These are phyloP conservation scores for Byssoonygena ceratinophila DNA, from an alignment of 2,329 filamentous ascomycete species.

Conservation along the genomic window DNA sequence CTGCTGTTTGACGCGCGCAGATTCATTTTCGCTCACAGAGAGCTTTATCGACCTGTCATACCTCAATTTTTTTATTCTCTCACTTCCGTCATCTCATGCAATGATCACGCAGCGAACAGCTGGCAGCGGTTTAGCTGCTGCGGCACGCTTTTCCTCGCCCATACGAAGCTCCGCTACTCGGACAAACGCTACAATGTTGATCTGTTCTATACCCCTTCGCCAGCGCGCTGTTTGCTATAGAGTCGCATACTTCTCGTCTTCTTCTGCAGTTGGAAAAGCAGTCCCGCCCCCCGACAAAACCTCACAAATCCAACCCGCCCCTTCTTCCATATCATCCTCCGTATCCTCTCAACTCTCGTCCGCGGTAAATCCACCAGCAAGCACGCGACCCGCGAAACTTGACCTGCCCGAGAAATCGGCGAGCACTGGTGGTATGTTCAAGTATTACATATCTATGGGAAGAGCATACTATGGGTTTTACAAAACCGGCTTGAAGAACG, in stretches of 20 bases:
- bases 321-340: constrained; percentile 13
- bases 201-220: neutral
- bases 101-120: neutral
- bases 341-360: constrained; percentile 16
- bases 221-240: neutral
- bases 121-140: neutral
- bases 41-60: neutral
- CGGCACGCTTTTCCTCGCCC: neutral
- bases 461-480: constrained; percentile 77
- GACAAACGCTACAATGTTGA: neutral
- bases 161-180: neutral
- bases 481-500: constrained; percentile 68
- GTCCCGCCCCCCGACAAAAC: constrained; percentile 4
- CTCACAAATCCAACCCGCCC: neutral
- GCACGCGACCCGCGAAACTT: constrained; percentile 54
- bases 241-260: constrained; percentile 7
- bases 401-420: constrained; percentile 46
- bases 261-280: neutral
- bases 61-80: neutral
- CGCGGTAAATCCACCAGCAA: constrained; percentile 15
- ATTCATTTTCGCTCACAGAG: neutral
- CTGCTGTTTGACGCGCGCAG: no score
- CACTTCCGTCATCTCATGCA: neutral
- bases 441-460: constrained; percentile 43
- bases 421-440: constrained; percentile 29